Percentiles rank a stretch among this genome's conserved stretches.
phyloP scores from a whole-genome alignment of 1,139 yeast genomes.

The Kodamaea alishanica region DNA sequence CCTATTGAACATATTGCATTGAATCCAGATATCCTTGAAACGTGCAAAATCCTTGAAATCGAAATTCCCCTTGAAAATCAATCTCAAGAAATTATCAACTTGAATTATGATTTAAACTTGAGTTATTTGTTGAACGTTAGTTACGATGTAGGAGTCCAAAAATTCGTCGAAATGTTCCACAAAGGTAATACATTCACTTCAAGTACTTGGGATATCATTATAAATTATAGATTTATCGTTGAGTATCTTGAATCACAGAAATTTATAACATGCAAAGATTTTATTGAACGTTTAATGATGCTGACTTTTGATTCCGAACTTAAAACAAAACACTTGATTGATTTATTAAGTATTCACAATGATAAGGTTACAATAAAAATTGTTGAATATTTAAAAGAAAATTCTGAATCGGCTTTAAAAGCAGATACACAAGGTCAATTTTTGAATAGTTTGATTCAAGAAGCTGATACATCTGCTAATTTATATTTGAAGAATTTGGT shows the following conservation, averaged over 20 bases:
- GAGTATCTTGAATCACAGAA: constrained; percentile 17
- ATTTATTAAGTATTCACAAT: constrained; percentile 22
- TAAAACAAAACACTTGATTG: constrained; percentile 16
- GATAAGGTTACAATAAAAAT: constrained; percentile 31
- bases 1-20: constrained; percentile 7
- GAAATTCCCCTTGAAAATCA: constrained; percentile 3
- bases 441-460: constrained; percentile 13
- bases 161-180: constrained; percentile 27
- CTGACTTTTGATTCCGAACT: constrained; percentile 18
- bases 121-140: constrained; percentile 29
- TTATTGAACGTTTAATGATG: constrained; percentile 26
- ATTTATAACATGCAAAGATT: constrained; percentile 19
- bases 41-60: constrained; percentile 15
- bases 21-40: constrained; percentile 22
- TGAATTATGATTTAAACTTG: constrained; percentile 24
- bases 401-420: constrained; percentile 13
- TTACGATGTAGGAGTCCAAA: constrained; percentile 25
- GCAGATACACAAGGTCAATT: constrained; percentile 9
- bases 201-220: constrained; percentile 33
- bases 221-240: constrained; percentile 28
- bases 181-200: constrained; percentile 30
- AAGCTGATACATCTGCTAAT: constrained; percentile 18
- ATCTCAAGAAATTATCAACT: constrained; percentile 3
- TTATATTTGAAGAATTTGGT: constrained; percentile 19
- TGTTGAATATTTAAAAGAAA: constrained; percentile 15